Evolutionary conservation across 2,329 filamentous ascomycete species (phyloP).

Genomic region (Phialemonium atrogriseum): DNA sequence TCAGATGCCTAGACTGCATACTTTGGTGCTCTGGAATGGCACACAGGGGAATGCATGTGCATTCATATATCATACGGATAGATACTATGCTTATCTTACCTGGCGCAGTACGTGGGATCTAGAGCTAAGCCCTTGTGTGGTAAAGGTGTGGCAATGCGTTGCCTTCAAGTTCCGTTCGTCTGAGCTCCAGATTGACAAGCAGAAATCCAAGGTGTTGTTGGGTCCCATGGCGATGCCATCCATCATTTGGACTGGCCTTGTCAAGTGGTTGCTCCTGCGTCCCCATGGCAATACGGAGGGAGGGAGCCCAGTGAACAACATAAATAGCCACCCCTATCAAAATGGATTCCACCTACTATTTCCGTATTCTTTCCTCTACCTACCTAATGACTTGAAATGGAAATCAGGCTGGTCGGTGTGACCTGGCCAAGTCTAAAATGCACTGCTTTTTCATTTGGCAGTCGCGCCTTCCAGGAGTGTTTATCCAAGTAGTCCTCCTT

Average conservation of each 20-base stretch:
- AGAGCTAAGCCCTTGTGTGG: constrained; percentile 14
- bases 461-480: no score
- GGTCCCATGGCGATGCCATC: constrained; percentile 22
- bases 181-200: constrained; percentile 13
- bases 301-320: no score
- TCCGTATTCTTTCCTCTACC: no score
- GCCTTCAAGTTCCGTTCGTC: constrained; percentile 10
- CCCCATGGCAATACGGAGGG: constrained; percentile 24
- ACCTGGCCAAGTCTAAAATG: no score
- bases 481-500: no score
- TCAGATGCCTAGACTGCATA: constrained; percentile 22
- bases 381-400: no score
- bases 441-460: no score
- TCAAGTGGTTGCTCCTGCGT: constrained; percentile 21
- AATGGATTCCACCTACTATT: no score
- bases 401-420: no score
- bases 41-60: constrained; percentile 19
- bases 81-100: constrained; percentile 16
- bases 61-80: constrained; percentile 20
- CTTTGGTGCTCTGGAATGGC: constrained; percentile 26
- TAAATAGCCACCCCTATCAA: no score
- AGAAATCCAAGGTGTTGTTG: constrained; percentile 14
- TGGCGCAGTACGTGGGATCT: constrained; percentile 25
- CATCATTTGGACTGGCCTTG: constrained; percentile 20
- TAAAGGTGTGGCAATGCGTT: constrained; percentile 16